Percentiles rank a stretch among this genome's conserved stretches.
Conservation (phyloP, 441 rosid genomes). For the Gossypium aridum region DNA sequence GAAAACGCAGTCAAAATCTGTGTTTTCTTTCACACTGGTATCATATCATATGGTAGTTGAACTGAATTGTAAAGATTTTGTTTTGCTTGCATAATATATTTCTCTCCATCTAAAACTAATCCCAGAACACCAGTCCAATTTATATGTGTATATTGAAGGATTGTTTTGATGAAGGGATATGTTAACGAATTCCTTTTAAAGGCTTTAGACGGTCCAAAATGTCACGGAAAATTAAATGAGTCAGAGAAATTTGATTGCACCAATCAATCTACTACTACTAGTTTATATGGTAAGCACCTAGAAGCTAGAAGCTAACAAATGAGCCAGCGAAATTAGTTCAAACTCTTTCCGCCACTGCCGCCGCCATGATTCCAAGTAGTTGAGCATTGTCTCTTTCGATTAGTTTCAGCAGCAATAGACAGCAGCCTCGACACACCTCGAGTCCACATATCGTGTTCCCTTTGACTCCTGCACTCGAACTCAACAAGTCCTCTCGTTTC, state of each 20-base stretch:
- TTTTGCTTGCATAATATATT: background rate
- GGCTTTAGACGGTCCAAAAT: background rate
- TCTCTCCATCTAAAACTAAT: background rate
- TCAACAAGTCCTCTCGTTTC: constrained; percentile 58
- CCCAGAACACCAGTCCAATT: too few relatives aligned
- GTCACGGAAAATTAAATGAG: background rate
- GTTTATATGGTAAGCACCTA: background rate
- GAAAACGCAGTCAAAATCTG: background rate
- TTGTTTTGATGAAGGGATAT: background rate
- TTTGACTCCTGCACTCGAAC: constrained; percentile 73
- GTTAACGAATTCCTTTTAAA: background rate
- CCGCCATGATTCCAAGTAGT: background rate
- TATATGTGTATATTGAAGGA: background rate
- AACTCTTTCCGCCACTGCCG: background rate
- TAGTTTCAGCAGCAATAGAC: constrained; percentile 45
- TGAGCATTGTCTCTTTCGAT: constrained; percentile 17
- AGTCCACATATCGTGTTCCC: constrained; percentile 76
- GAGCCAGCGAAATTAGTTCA: background rate
- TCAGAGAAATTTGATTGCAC: background rate
- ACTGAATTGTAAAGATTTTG: background rate
- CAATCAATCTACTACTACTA: background rate
- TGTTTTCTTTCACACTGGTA: too few relatives aligned
- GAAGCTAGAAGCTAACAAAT: background rate
- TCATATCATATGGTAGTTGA: too few relatives aligned
- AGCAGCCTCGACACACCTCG: constrained; percentile 60